phyloP scores from a whole-genome alignment of 495 filamentous ascomycete genomes.

The Talaromyces adpressus region DNA sequence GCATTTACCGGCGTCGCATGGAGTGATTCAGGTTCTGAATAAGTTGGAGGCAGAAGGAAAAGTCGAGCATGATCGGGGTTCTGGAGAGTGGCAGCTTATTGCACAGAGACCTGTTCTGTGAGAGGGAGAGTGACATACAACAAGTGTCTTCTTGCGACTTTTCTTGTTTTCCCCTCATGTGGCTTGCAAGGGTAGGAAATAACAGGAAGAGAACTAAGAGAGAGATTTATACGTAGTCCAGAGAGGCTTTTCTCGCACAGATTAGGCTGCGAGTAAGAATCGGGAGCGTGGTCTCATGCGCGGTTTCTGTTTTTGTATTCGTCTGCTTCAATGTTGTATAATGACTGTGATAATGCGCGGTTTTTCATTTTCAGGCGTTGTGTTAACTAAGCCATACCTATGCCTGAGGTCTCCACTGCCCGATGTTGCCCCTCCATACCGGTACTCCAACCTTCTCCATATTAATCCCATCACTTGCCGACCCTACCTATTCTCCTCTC shows the following conservation, averaged over 20 bases:
- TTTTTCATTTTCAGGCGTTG: neutral
- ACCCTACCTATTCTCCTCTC: neutral
- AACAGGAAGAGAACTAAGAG: no score
- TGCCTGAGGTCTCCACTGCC: neutral
- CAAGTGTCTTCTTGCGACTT: neutral
- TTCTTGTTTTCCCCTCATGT: neutral
- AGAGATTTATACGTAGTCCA: no score
- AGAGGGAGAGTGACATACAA: neutral
- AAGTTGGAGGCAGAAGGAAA: conserved; percentile 65
- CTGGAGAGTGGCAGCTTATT: conserved; percentile 48
- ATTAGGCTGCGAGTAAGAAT: neutral
- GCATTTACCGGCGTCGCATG: conserved; percentile 63
- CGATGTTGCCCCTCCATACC: conserved; percentile 1
- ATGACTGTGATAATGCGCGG: neutral
- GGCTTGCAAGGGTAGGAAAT: neutral
- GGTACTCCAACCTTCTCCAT: neutral
- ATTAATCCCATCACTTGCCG: neutral
- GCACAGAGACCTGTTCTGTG: conserved; percentile 26
- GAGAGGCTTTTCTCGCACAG: neutral
- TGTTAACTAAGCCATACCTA: no score
- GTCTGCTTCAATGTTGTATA: neutral
- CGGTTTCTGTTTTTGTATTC: neutral
- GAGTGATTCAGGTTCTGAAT: conserved; percentile 58
- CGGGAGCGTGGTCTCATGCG: neutral
- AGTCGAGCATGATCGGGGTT: conserved; percentile 37